Conservation (phyloP, 2,329 filamentous ascomycete species). For the Claviceps paspali region DNA sequence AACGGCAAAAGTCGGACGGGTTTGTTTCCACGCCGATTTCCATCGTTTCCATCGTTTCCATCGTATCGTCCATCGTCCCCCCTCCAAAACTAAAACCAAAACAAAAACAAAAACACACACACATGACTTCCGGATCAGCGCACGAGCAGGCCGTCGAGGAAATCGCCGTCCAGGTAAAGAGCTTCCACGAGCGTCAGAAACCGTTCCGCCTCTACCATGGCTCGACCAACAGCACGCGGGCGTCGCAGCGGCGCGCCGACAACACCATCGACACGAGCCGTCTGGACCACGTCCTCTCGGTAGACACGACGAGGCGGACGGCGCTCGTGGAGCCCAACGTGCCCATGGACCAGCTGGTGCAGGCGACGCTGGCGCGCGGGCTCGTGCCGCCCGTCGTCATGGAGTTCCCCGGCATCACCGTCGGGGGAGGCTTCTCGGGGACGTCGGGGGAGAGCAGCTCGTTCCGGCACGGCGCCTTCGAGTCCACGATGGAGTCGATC, state of each 20-base stretch:
- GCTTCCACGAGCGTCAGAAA: slow-evolving; percentile 26
- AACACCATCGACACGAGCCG: slow-evolving; percentile 45
- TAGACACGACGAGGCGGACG: slow-evolving; percentile 38
- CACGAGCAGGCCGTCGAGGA: slow-evolving; percentile 28
- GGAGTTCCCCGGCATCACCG: slow-evolving; percentile 65
- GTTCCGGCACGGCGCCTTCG: slow-evolving; percentile 60
- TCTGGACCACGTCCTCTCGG: slow-evolving; percentile 46
- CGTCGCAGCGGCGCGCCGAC: slow-evolving; percentile 24
- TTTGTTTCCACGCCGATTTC: too few species aligned
- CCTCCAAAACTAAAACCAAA: neutral
- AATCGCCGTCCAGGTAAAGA: slow-evolving; percentile 27
- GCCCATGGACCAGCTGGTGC: slow-evolving; percentile 58
- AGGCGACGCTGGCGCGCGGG: slow-evolving; percentile 45
- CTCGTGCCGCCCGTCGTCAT: slow-evolving; percentile 58
- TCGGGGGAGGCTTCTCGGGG: slow-evolving; percentile 55
- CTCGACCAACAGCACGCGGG: slow-evolving; percentile 60
- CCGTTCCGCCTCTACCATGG: slow-evolving; percentile 67
- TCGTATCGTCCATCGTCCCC: too few species aligned
- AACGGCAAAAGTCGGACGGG: too few species aligned
- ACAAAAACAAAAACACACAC: neutral
- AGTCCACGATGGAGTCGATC: slow-evolving; percentile 44
- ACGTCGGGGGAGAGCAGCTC: slow-evolving; percentile 56
- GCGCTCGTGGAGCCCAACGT: slow-evolving; percentile 64
- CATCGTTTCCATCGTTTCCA: too few species aligned
- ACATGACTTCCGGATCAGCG: slow-evolving; percentile 17